Conservation (phyloP, 495 filamentous ascomycete genomes). For the Xanthoparmelia taractica region DNA sequence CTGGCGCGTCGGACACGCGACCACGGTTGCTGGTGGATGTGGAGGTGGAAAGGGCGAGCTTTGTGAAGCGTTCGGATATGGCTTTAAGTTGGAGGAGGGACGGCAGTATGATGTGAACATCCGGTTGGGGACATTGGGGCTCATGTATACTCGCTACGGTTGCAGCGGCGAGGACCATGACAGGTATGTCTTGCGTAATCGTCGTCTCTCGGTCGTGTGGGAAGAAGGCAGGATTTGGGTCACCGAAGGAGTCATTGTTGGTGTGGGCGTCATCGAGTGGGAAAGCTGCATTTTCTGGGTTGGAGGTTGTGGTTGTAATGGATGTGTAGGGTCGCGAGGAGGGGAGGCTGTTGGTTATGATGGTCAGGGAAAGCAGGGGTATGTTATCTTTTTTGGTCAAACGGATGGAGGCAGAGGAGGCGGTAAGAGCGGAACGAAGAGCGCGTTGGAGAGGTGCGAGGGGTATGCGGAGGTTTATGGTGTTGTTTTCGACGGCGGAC, state of each 20-base stretch:
- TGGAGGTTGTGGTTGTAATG: conserved; percentile 22
- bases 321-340: conserved; percentile 25
- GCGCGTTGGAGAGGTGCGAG: conserved; percentile 73
- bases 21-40: conserved; percentile 20
- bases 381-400: conserved; percentile 85
- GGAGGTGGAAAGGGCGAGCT: conserved; percentile 48
- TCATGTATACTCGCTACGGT: conserved; percentile 82
- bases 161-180: conserved; percentile 72
- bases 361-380: conserved; percentile 77
- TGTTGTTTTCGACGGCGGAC: conserved; percentile 68
- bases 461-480: conserved; percentile 92
- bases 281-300: conserved; percentile 23
- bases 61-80: conserved; percentile 90
- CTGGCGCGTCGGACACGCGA: conserved; percentile 30
- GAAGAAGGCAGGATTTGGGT: conserved; percentile 34
- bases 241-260: conserved; percentile 37
- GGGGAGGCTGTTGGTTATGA: conserved; percentile 56
- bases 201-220: conserved; percentile 66
- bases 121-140: conserved; percentile 80
- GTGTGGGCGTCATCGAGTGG: conserved; percentile 16
- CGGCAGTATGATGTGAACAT: conserved; percentile 87
- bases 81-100: conserved; percentile 75
- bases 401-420: conserved; percentile 70
- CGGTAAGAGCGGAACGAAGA: conserved; percentile 71
- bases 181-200: conserved; percentile 94